Percentiles rank a stretch among this genome's conserved stretches.
These are phyloP conservation scores for Phytophthora ramorum DNA, from an alignment of 352 stramenopile species.

Conservation along the genomic window DNA sequence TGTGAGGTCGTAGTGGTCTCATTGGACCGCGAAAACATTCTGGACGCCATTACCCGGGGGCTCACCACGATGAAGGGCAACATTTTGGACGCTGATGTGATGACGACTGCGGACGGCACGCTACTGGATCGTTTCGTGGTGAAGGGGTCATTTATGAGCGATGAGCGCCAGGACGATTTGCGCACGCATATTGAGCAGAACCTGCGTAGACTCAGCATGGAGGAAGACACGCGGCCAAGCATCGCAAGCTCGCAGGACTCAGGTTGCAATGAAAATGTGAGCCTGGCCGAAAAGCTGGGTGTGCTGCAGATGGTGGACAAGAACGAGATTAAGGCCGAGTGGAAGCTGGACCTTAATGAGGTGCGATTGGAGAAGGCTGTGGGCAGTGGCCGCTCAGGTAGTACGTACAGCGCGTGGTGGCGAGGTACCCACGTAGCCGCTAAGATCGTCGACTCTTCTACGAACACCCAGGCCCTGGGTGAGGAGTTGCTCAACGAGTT, in stretches of 20 bases:
- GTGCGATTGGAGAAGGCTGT: conserved; percentile 76
- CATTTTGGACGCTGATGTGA: conserved; percentile 87
- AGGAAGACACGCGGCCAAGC: conserved; percentile 41
- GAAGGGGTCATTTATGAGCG: conserved; percentile 81
- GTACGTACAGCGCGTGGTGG: conserved; percentile 85
- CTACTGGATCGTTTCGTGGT: conserved; percentile 88
- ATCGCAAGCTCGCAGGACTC: conserved; percentile 24
- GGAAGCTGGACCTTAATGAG: conserved; percentile 78
- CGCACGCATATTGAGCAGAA: conserved; percentile 81
- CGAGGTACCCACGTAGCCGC: conserved; percentile 80
- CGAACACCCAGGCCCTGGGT: conserved; percentile 67
- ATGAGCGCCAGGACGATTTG: conserved; percentile 77
- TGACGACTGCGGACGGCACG: conserved; percentile 84
- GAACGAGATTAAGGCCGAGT: conserved; percentile 87
- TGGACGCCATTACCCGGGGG: conserved; percentile 83
- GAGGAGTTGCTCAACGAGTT: conserved; percentile 89
- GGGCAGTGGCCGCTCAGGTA: conserved; percentile 75
- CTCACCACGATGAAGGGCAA: conserved; percentile 87
- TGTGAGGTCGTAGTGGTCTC: conserved; percentile 88
- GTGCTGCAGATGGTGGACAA: conserved; percentile 86
- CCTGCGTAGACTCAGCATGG: conserved; percentile 64
- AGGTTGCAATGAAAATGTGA: conserved; percentile 35
- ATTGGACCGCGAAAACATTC: conserved; percentile 75
- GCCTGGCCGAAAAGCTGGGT: conserved; percentile 72
- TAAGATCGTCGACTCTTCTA: conserved; percentile 81